Evolutionary conservation across 495 filamentous ascomycete species (phyloP).

Genomic region (Parathielavia appendiculata): DNA sequence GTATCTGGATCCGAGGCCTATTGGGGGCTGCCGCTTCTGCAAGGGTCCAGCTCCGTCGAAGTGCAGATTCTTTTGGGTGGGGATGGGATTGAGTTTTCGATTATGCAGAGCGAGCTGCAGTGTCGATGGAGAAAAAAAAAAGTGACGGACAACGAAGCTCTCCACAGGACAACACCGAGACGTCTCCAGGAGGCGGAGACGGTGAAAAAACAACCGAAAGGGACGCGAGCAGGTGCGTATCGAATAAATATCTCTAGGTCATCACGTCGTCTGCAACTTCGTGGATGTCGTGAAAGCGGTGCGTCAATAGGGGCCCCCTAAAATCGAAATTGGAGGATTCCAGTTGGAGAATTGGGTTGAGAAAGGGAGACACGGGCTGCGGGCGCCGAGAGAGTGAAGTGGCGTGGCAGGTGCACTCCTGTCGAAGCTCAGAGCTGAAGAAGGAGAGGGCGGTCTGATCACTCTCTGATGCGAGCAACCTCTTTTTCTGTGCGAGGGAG

Average conservation of each 20-base stretch:
- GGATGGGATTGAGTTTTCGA: slow-evolving; percentile 34
- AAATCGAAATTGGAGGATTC: slow-evolving; percentile 13
- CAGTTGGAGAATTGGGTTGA: slow-evolving; percentile 6
- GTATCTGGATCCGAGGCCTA: neutral
- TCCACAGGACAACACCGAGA: slow-evolving; percentile 13
- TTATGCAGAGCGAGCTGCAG: slow-evolving; percentile 25
- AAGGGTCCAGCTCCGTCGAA: slow-evolving; percentile 9
- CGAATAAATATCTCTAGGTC: slow-evolving; percentile 16
- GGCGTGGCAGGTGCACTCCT: slow-evolving; percentile 24
- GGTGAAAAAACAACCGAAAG: neutral
- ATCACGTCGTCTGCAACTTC: slow-evolving; percentile 25
- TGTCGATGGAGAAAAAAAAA: slow-evolving; percentile 15
- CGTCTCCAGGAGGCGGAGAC: slow-evolving; percentile 14
- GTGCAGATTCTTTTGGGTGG: slow-evolving; percentile 30
- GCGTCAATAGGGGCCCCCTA: slow-evolving; percentile 9
- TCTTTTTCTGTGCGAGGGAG: slow-evolving; percentile 26
- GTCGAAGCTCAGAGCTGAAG: slow-evolving; percentile 16
- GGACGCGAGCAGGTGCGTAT: slow-evolving; percentile 15
- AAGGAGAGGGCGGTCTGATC: slow-evolving; percentile 11
- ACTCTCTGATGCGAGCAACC: slow-evolving; percentile 12
- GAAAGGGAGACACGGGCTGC: slow-evolving; percentile 21
- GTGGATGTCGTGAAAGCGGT: slow-evolving; percentile 20
- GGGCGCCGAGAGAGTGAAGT: slow-evolving; percentile 21
- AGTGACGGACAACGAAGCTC: slow-evolving; percentile 6
- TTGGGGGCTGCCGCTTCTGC: slow-evolving; percentile 10